phyloP scores from a whole-genome alignment of 306 rosid genomes.

The Fragaria iinumae region DNA sequence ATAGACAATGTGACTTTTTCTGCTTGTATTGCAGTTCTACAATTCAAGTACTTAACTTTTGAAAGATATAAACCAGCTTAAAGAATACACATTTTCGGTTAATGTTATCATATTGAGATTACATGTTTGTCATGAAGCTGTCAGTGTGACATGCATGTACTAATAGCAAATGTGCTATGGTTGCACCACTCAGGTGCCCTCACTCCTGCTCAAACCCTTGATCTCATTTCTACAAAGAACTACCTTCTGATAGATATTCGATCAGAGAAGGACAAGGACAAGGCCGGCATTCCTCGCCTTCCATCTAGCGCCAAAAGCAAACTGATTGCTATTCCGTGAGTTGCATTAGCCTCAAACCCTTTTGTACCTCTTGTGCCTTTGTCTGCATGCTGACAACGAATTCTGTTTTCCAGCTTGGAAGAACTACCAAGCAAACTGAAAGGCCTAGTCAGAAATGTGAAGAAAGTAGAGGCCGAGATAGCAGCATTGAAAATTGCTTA shows the following conservation, averaged over 20 bases:
- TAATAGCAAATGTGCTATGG: constrained; percentile 15
- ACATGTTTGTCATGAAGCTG: background rate
- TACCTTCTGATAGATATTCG: constrained; percentile 68
- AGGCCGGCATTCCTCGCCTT: constrained; percentile 86
- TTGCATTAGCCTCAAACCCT: constrained; percentile 25
- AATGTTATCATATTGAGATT: background rate
- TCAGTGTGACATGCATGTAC: constrained; percentile 1
- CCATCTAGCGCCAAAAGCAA: constrained; percentile 77
- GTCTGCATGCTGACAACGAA: background rate
- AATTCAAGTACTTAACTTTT: background rate
- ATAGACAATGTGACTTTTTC: background rate
- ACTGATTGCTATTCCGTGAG: constrained; percentile 84
- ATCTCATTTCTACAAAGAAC: constrained; percentile 60
- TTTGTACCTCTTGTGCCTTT: background rate
- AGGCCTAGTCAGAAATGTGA: constrained; percentile 70
- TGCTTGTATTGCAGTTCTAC: background rate
- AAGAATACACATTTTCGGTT: background rate
- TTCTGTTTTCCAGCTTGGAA: constrained; percentile 62
- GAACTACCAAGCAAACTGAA: constrained; percentile 75
- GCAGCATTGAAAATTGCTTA: constrained; percentile 78
- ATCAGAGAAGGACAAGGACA: constrained; percentile 87
- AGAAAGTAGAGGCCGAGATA: constrained; percentile 89
- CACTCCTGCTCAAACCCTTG: constrained; percentile 89
- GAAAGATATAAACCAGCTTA: background rate
- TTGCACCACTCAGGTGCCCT: constrained; percentile 60